Percentiles rank a stretch among this genome's conserved stretches.
These are phyloP conservation scores for Kwoniella mangroviensis DNA, from an alignment of 768 basidiomycete genomes.

Conservation along the genomic window DNA sequence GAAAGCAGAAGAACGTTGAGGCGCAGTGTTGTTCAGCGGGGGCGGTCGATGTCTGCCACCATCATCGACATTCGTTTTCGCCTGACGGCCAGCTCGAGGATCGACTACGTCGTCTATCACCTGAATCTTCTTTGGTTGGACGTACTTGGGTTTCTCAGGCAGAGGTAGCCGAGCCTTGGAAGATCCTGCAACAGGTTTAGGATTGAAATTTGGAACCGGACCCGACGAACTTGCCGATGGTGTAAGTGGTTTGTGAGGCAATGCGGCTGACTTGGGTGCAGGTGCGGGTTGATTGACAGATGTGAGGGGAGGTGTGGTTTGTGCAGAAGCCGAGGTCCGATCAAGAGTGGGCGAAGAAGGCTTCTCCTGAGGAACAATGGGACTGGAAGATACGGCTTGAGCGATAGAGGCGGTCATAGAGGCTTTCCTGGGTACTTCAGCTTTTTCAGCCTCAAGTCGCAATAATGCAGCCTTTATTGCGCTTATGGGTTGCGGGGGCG, in stretches of 20 bases:
- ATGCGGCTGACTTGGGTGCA: too few species aligned
- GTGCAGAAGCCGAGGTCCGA: not conserved
- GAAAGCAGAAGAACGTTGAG: constrained; percentile 6
- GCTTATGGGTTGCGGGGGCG: not conserved
- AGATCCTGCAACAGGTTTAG: constrained; percentile 6
- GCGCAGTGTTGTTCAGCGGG: not conserved
- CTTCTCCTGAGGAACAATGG: not conserved
- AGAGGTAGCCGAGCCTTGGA: not conserved
- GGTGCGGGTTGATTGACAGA: not conserved
- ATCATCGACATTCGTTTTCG: not conserved
- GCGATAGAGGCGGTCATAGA: not conserved
- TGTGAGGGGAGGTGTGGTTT: not conserved
- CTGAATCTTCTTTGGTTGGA: constrained; percentile 29
- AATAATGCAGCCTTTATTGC: not conserved
- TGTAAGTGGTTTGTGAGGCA: not conserved
- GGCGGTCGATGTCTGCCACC: not conserved
- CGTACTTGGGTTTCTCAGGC: constrained; percentile 20
- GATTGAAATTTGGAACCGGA: constrained; percentile 19
- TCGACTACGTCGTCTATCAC: constrained; percentile 8
- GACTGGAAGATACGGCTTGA: not conserved
- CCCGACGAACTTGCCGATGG: not conserved
- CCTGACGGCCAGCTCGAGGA: not conserved
- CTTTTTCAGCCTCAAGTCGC: not conserved
- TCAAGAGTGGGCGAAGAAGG: not conserved
- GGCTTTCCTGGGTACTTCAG: not conserved